phyloP scores from a whole-genome alignment of 306 rosid genomes.

The Prunus persica region Prunus_persica_NCBIv2 NC_034013.1:565001-565500 shows the following conservation, averaged over 20 bases:
- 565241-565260: background rate
- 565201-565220: background rate
- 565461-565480: background rate
- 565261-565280: conserved; percentile 40
- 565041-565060: conserved; percentile 18
- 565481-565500: background rate
- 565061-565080: conserved; percentile 16
- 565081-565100: conserved; percentile 26
- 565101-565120: conserved; percentile 32
- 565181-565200: background rate
- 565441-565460: background rate
- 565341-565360: conserved; percentile 56
- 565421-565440: background rate
- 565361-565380: conserved; percentile 80
- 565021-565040: conserved; percentile 15
- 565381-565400: conserved; percentile 73
- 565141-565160: conserved; percentile 40
- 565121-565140: conserved; percentile 36
- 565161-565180: background rate
- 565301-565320: conserved; percentile 36
- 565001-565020: conserved; percentile 19
- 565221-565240: background rate
- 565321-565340: conserved; percentile 68
- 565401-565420: conserved; percentile 81
- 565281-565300: conserved; percentile 52